phyloP scores from a whole-genome alignment of 148 eudicot genomes.

The Limonium bicolor region DNA sequence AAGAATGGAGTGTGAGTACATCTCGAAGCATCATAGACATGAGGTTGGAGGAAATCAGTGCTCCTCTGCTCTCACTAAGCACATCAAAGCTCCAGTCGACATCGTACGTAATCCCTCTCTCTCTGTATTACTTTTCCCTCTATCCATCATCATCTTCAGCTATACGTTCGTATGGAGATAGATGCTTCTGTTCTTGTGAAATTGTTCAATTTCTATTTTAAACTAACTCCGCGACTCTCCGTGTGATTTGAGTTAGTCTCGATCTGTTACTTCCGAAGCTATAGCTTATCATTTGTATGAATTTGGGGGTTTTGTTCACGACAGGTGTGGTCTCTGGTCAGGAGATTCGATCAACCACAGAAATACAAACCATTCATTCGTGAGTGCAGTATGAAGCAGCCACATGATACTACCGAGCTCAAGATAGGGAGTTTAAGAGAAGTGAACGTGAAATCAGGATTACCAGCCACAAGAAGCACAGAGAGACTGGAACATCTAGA shows the following conservation, averaged over 20 bases:
- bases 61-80: slow-evolving; percentile 43
- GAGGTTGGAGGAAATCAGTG: slow-evolving; percentile 34
- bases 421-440: slow-evolving; percentile 50
- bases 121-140: background rate
- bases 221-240: too few species aligned
- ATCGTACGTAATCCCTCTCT: slow-evolving; percentile 24
- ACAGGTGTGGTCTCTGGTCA: slow-evolving; percentile 58
- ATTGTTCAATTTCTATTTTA: too few species aligned
- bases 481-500: slow-evolving; percentile 47
- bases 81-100: slow-evolving; percentile 56
- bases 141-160: too few species aligned
- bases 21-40: slow-evolving; percentile 41
- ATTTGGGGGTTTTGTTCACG: too few species aligned
- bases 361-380: slow-evolving; percentile 55
- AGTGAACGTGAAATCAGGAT: slow-evolving; percentile 54
- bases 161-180: too few species aligned
- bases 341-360: slow-evolving; percentile 64
- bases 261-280: too few species aligned
- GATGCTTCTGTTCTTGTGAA: too few species aligned
- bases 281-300: too few species aligned
- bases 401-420: too few species aligned
- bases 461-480: slow-evolving; percentile 60
- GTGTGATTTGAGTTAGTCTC: too few species aligned
- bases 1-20: slow-evolving; percentile 37
- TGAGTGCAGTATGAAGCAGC: slow-evolving; percentile 30